A percentile compares a stretch with the other conserved stretches of the same genome.
Conservation (phyloP, 345 rosid genomes). For the Theobroma cacao region DNA sequence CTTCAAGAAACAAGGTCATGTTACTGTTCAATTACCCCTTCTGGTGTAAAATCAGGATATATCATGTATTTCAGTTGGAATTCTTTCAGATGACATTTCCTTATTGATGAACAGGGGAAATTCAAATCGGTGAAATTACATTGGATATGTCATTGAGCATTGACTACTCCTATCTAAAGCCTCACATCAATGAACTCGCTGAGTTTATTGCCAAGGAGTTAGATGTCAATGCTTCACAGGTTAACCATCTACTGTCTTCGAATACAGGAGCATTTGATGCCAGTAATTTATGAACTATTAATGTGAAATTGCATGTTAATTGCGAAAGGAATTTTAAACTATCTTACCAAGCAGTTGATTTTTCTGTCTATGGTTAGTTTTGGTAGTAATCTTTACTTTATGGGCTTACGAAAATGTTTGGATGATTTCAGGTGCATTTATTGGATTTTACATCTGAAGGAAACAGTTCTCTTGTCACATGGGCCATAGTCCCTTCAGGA, state of each 20-base stretch:
- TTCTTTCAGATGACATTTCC: slow-evolving; percentile 17
- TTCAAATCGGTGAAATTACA: slow-evolving; percentile 55
- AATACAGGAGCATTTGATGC: slow-evolving; percentile 13
- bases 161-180: slow-evolving; percentile 56
- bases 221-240: slow-evolving; percentile 59
- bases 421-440: slow-evolving; percentile 57
- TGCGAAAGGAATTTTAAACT: background rate
- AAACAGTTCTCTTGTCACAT: slow-evolving; percentile 49
- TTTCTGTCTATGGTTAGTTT: slow-evolving; percentile 5
- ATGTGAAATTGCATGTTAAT: background rate
- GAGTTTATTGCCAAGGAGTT: slow-evolving; percentile 53
- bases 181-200: slow-evolving; percentile 42
- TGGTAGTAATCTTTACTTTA: background rate
- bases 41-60: background rate
- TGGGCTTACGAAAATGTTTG: background rate
- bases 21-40: background rate
- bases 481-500: slow-evolving; percentile 60
- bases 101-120: slow-evolving; percentile 35
- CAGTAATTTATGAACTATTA: background rate
- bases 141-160: slow-evolving; percentile 55
- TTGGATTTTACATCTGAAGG: slow-evolving; percentile 56
- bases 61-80: background rate
- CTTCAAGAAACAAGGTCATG: background rate
- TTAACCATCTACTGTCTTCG: slow-evolving; percentile 21
- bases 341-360: background rate